A percentile compares a stretch with the other conserved stretches of the same genome.
These are phyloP conservation scores for Singerocomus inundabilis DNA, from an alignment of 1,284 basidiomycete species.

Conservation along the genomic window DNA sequence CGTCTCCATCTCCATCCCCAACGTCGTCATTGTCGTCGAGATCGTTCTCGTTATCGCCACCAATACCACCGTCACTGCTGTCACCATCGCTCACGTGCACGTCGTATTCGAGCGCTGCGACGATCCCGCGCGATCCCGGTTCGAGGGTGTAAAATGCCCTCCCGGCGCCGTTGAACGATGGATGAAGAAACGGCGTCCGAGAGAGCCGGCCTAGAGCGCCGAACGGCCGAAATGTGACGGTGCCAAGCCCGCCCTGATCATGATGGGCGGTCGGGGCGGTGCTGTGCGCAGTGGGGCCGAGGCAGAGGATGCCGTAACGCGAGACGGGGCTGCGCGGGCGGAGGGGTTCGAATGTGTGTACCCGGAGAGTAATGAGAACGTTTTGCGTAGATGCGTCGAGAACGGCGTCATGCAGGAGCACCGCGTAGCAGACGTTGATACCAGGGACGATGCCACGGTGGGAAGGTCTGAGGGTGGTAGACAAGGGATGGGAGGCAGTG, in stretches of 20 bases:
- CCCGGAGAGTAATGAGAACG: conserved; percentile 9
- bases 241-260: conserved; percentile 2
- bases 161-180: conserved; percentile 17
- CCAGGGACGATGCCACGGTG: conserved; percentile 8
- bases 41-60: not conserved
- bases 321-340: conserved; percentile 3
- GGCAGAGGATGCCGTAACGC: conserved; percentile 13
- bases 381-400: conserved; percentile 13
- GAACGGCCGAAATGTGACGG: conserved; percentile 10
- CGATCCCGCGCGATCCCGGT: not conserved
- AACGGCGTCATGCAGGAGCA: conserved; percentile 14
- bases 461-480: conserved; percentile 8
- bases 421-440: not conserved
- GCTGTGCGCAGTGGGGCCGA: not conserved
- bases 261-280: not conserved
- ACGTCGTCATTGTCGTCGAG: no score
- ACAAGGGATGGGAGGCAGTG: not conserved
- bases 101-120: conserved; percentile 20
- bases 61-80: no score
- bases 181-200: conserved; percentile 1
- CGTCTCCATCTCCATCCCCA: no score
- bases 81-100: not conserved
- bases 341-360: conserved; percentile 2
- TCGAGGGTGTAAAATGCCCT: conserved; percentile 7
- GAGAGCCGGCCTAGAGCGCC: conserved; percentile 4